phyloP scores from a whole-genome alignment of 805 yeast genomes.

The Zygosaccharomyces kombuchaensis region DNA sequence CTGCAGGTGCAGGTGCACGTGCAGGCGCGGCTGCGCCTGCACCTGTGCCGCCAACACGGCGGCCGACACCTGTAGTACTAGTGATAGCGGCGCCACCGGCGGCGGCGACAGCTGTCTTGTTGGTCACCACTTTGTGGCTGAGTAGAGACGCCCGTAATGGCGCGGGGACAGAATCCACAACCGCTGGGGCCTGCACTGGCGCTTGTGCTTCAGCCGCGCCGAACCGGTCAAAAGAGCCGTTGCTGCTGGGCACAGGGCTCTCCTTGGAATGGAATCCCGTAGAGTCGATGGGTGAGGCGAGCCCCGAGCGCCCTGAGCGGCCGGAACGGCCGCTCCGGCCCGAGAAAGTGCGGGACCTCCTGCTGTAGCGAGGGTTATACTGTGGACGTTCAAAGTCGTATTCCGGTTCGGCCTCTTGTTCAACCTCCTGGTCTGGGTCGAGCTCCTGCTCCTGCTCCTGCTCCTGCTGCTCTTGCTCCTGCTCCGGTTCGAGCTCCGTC shows the following conservation, averaged over 20 bases:
- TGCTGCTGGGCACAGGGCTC: background rate
- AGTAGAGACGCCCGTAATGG: too few relatives aligned
- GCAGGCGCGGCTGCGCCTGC: background rate
- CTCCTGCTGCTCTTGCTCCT: background rate
- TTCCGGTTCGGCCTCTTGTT: background rate
- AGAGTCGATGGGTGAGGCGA: slow-evolving; percentile 3
- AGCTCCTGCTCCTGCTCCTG: background rate
- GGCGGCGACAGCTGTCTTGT: background rate
- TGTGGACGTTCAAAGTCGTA: background rate
- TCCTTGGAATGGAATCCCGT: background rate
- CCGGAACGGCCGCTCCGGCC: slow-evolving; percentile 1
- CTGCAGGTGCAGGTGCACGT: background rate
- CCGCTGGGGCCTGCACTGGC: too few relatives aligned
- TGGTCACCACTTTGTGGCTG: too few relatives aligned
- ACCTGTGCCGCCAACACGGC: background rate
- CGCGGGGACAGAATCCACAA: too few relatives aligned
- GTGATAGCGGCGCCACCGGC: background rate
- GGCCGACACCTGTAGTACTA: background rate
- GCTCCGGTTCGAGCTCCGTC: background rate
- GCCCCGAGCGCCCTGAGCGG: slow-evolving; percentile 2
- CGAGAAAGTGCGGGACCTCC: background rate
- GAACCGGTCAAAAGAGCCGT: background rate
- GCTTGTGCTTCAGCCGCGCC: too few relatives aligned
- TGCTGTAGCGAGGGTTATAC: background rate
- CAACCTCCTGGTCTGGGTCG: background rate